These are phyloP conservation scores for Aureobasidium pullulans DNA, from an alignment of 2,329 filamentous ascomycete species.

Conservation along the genomic window DNA sequence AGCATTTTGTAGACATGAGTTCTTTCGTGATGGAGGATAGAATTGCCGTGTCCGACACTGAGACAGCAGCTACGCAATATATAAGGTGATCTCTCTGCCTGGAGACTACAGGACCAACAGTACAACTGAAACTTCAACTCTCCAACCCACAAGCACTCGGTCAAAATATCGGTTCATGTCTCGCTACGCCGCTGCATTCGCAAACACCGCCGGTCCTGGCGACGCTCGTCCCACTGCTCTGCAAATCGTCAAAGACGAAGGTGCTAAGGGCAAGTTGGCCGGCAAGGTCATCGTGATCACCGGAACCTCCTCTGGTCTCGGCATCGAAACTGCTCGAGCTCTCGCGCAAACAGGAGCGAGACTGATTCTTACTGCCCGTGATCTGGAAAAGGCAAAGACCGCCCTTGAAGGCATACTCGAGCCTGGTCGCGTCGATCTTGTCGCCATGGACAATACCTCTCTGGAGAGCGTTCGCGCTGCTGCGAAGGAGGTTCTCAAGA, in stretches of 20 bases:
- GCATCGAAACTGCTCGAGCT: slow-evolving; percentile 39
- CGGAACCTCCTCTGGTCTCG: slow-evolving; percentile 38
- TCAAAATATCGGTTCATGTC: not conserved
- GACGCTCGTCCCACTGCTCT: slow-evolving; percentile 19
- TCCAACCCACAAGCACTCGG: no score
- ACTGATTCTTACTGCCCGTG: slow-evolving; percentile 39
- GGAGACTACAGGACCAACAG: no score
- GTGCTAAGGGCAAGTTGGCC: slow-evolving; percentile 26
- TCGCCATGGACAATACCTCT: slow-evolving; percentile 27
- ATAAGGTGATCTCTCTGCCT: no score
- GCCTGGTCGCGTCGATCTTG: slow-evolving; percentile 14
- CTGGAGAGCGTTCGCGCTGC: slow-evolving; percentile 27
- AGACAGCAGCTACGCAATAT: no score
- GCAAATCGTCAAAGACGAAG: slow-evolving; percentile 22
- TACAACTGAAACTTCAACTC: no score
- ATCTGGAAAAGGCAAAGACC: not conserved
- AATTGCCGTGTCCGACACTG: no score
- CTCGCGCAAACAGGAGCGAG: slow-evolving; percentile 39
- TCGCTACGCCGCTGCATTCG: not conserved
- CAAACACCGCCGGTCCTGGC: not conserved
- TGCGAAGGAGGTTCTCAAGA: slow-evolving; percentile 27
- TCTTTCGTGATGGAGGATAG: no score
- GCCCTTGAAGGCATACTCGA: not conserved
- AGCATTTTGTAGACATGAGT: no score
- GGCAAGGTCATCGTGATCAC: slow-evolving; percentile 37